Conservation (phyloP, 495 filamentous ascomycete species). For the Lichina pygmaea region DNA sequence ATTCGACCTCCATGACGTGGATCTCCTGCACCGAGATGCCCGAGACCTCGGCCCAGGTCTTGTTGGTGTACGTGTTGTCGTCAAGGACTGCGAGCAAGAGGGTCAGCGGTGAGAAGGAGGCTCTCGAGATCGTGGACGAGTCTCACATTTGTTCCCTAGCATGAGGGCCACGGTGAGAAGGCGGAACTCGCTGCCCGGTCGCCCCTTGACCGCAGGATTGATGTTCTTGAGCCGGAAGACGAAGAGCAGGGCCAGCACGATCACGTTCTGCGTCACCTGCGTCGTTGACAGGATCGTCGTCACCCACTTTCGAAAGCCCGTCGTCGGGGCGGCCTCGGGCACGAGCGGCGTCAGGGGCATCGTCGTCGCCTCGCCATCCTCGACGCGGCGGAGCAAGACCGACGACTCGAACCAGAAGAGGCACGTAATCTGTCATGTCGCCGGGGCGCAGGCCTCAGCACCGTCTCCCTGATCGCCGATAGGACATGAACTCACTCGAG, state of each 20-base stretch:
- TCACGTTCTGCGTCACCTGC: conserved; percentile 90
- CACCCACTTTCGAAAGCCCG: conserved; percentile 81
- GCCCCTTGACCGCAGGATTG: conserved; percentile 68
- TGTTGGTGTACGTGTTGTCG: conserved; percentile 98
- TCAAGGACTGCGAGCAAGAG: conserved; percentile 38
- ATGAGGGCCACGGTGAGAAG: conserved; percentile 89
- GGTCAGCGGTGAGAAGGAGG: neutral
- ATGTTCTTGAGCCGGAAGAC: conserved; percentile 77
- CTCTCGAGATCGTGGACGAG: neutral
- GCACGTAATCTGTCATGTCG: conserved; percentile 46
- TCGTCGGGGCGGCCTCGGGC: conserved; percentile 43
- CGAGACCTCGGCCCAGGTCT: conserved; percentile 98
- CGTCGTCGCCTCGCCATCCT: conserved; percentile 25
- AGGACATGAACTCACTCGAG: conserved; percentile 26
- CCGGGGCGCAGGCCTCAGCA: conserved; percentile 1
- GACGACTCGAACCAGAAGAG: conserved; percentile 98
- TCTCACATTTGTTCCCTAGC: conserved; percentile 91
- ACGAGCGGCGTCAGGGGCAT: conserved; percentile 26
- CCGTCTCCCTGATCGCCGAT: neutral
- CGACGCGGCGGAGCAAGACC: conserved; percentile 41
- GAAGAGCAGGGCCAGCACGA: conserved; percentile 73
- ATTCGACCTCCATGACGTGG: conserved; percentile 98
- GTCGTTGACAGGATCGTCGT: conserved; percentile 74
- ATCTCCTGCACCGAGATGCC: conserved; percentile 86
- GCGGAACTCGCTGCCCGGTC: conserved; percentile 84